Conservation (phyloP, 2,329 filamentous ascomycete genomes). For the Cladosporium cucumerinum region DNA sequence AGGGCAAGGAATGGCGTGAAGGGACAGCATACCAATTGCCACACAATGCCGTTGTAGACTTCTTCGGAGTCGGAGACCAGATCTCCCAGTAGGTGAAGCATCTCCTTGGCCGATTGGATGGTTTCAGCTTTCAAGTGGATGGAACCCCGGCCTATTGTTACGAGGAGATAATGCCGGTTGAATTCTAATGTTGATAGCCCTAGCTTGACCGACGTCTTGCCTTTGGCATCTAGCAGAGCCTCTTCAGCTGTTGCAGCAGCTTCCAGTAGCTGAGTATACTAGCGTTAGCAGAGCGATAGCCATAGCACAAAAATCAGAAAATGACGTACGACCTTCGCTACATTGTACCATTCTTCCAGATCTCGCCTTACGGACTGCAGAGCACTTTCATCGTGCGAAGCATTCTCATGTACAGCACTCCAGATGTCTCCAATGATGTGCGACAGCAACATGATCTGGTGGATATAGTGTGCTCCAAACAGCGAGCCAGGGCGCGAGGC, state of each 20-base stretch:
- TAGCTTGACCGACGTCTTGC: conserved; percentile 18
- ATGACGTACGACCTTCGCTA: conserved; percentile 2
- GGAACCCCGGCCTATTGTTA: conserved; percentile 19
- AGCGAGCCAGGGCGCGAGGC: conserved; percentile 12
- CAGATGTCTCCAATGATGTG: conserved; percentile 21
- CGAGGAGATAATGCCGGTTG: conserved; percentile 18
- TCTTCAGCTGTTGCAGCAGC: conserved; percentile 23
- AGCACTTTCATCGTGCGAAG: background rate
- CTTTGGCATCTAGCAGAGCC: conserved; percentile 20
- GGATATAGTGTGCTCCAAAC: conserved; percentile 24
- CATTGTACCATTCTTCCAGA: conserved; percentile 22
- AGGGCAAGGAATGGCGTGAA: conserved; percentile 26
- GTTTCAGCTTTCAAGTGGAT: background rate
- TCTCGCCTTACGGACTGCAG: conserved; percentile 9
- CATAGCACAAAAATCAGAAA: background rate
- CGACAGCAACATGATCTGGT: conserved; percentile 21
- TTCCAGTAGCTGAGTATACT: conserved; percentile 19
- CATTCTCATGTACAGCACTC: conserved; percentile 17
- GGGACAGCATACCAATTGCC: conserved; percentile 25
- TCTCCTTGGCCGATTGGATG: conserved; percentile 14
- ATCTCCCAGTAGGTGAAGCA: conserved; percentile 21
- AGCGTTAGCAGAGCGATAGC: background rate
- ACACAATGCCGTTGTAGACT: conserved; percentile 25
- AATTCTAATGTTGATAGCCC: conserved; percentile 20
- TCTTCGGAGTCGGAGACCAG: conserved; percentile 23